Evolutionary conservation across 768 basidiomycete genomes (phyloP), one percentile per base, ranked within the genome.

Genomic region (Pholiota conissans): DNA sequence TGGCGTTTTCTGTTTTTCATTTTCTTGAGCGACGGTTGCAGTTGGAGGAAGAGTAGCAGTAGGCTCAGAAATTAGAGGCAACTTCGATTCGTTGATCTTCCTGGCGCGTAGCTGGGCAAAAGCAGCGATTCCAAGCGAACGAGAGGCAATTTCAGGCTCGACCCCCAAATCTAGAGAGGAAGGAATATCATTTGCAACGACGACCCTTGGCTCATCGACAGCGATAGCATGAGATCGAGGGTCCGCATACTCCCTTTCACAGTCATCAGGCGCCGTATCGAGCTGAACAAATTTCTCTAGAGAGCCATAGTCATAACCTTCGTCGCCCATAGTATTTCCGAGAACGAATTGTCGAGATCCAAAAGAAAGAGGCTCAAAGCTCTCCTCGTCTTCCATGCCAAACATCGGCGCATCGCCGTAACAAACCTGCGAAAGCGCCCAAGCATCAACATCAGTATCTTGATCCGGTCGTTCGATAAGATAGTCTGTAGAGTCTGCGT

Each of bases 101-200:
- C 69, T 76, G 3, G 75, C 74, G 29, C 81, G 74, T 13, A 83
- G 67, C 56, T 61, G 69, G 16, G 77, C 73, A 61, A 79, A 82
- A 0, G 72, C 64, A 3, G 67, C 64, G 11, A 76, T 71, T 7
- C 73, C 74, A 8, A 73, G 66, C 8, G 73, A 57, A 50, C 69
- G 71, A 6, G 58, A 69, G 20, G 69, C 66, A 29, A 72, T 60
- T 14, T 70, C 61, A 10, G 67, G 63, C 22, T 64, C 56, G 29
- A 35, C 42, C 11, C 45, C 16, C 4, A 51, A 14, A n/a, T 27
- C 55, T 30, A 57, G 27, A 35, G n/a, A 14, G 7, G 5, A 5
- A 13, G 13, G 5, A 27, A 9, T 16, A n/a, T 40, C 27, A 11
- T 5, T 6, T 13, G 14, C 42, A 45, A 11, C 10, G 13, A 14